Evolutionary conservation across 768 basidiomycete genomes (phyloP), one percentile per base, ranked within the genome.

Genomic region (Trametes elegans): DNA sequence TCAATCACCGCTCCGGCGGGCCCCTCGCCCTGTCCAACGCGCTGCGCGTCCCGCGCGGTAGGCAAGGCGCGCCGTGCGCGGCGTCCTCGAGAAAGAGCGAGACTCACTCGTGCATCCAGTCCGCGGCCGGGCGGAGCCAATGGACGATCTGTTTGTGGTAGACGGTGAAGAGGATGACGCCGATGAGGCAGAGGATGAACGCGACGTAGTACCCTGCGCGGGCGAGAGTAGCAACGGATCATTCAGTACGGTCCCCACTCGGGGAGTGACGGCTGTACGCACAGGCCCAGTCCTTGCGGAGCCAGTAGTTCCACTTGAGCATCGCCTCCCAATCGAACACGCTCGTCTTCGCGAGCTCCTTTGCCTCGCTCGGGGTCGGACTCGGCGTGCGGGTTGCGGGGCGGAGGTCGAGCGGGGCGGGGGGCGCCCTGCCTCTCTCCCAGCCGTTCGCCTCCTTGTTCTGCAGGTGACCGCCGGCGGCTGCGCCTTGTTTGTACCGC

Each of bases 51-150:
- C n/a, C n/a, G n/a, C n/a, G n/a, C n/a, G n/a, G n/a, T n/a, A n/a
- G n/a, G n/a, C n/a, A n/a, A n/a, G n/a, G n/a, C n/a, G n/a, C n/a
- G n/a, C n/a, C n/a, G n/a, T n/a, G n/a, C n/a, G n/a, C n/a, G n/a
- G n/a, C n/a, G 55, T 29, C 29, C 11, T 0, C 16, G 43, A 6
- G 21, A 23, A 36, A 7, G 21, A 18, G 16, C 13, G 35, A 51
- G 9, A 74, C 81, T 65, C 63, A 87, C 84, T 69, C 68, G 61
- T 86, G 79, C 62, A 92, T 71, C 81, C 80, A 83, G 27, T 77
- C 73, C 0, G 88, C 85, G 5, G 77, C 76, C 0, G 88, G 88
- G 24, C 76, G 81, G 42, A 93, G 74, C 80, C 79, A 82, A 9
- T 77, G 50, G 4, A 93, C 85, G 58, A 94, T 91, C 74, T 74